Conservation (phyloP, 1,284 basidiomycete species). For the Schizophyllum commune region DNA sequence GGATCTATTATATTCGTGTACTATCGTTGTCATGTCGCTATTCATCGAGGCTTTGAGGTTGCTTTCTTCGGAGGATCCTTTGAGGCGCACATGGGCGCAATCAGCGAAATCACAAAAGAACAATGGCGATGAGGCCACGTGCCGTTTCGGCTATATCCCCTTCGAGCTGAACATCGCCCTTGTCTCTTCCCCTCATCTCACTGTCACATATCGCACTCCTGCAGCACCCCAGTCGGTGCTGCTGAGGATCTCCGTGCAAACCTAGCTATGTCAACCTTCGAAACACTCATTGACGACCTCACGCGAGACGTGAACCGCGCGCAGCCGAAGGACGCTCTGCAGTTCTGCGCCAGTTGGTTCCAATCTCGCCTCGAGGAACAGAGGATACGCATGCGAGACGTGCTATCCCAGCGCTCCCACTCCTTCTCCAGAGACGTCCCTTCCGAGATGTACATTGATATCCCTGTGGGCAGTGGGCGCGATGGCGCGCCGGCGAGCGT, state of each 20-base stretch:
- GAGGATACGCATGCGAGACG: conserved; percentile 61
- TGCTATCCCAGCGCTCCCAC: conserved; percentile 43
- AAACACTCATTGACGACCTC: conserved; percentile 76
- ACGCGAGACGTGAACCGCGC: conserved; percentile 80
- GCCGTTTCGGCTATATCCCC: background rate
- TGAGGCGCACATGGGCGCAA: background rate
- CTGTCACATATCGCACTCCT: conserved; percentile 7
- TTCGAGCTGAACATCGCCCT: background rate
- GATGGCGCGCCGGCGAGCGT: conserved; percentile 23
- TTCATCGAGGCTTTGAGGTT: background rate
- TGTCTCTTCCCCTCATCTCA: background rate
- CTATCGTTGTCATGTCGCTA: background rate
- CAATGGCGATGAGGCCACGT: background rate
- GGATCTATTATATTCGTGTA: background rate
- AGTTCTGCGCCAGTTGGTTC: conserved; percentile 97
- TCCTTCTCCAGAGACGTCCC: conserved; percentile 45
- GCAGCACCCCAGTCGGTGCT: background rate
- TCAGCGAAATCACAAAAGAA: background rate
- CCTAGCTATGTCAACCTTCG: conserved; percentile 61
- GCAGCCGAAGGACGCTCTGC: conserved; percentile 84
- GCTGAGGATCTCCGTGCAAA: background rate
- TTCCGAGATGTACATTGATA: conserved; percentile 52
- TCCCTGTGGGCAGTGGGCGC: conserved; percentile 28
- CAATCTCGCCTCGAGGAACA: conserved; percentile 81
- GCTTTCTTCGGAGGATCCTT: background rate